Percentiles rank a stretch among this genome's conserved stretches.
These are phyloP conservation scores for Tetraselmis chui DNA, from an alignment of 139 green algal genomes.

Conservation along the genomic window DNA sequence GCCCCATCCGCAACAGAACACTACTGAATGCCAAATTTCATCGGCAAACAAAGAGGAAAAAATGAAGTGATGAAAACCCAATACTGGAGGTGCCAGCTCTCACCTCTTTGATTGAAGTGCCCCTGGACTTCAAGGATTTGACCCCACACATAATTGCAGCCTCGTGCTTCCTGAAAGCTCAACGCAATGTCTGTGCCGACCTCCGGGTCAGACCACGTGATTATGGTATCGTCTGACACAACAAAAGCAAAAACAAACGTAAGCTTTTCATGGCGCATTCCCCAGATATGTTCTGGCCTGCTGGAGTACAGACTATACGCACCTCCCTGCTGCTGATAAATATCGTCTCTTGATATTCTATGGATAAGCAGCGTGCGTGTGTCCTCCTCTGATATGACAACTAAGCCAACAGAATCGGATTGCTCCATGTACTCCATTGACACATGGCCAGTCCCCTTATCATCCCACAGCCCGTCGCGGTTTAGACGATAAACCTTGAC, in stretches of 20 bases:
- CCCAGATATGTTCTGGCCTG: not conserved
- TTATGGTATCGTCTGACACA: constrained; percentile 89
- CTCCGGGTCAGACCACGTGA: constrained; percentile 88
- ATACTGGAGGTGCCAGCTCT: too few species aligned
- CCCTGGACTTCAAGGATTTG: not conserved
- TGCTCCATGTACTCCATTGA: constrained; percentile 80
- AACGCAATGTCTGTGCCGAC: constrained; percentile 89
- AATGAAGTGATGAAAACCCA: too few species aligned
- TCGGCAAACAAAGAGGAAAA: too few species aligned
- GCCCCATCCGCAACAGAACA: not conserved
- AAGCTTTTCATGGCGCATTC: not conserved
- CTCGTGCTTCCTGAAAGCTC: constrained; percentile 84
- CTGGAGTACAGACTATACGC: too few species aligned
- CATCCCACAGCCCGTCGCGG: constrained; percentile 82
- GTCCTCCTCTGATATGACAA: constrained; percentile 84
- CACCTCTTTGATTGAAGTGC: not conserved
- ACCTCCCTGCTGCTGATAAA: constrained; percentile 80
- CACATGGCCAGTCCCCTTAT: constrained; percentile 88
- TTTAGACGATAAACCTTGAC: constrained; percentile 93
- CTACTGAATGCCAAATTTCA: too few species aligned
- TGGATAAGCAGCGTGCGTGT: constrained; percentile 78
- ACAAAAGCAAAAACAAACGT: not conserved
- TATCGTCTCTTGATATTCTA: constrained; percentile 66
- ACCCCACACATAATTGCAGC: constrained; percentile 84
- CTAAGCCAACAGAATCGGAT: constrained; percentile 63